Evolutionary conservation across 495 filamentous ascomycete genomes (phyloP).

Genomic region (Hypoxylon fuscum): DNA sequence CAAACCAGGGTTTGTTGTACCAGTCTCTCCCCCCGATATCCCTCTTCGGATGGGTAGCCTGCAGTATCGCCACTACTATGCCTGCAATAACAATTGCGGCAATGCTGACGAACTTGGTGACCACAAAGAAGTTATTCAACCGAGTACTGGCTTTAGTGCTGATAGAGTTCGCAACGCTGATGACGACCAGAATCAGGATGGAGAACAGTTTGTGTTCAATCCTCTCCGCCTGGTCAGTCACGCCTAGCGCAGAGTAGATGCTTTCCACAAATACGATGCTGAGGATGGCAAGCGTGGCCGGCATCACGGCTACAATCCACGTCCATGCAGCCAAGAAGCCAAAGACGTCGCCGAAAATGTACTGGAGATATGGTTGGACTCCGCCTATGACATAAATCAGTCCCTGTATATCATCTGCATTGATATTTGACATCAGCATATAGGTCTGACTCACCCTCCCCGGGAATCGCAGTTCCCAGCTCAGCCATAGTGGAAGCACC

Average conservation of each 20-base stretch:
- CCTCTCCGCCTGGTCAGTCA: constrained; percentile 51
- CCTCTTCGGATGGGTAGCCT: constrained; percentile 41
- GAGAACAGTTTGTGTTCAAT: constrained; percentile 60
- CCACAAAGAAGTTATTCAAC: constrained; percentile 64
- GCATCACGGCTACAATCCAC: constrained; percentile 67
- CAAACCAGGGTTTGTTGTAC: constrained; percentile 62
- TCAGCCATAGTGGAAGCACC: constrained; percentile 64
- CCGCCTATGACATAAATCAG: constrained; percentile 46
- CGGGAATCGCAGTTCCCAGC: constrained; percentile 63
- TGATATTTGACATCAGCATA: not conserved
- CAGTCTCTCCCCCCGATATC: constrained; percentile 60
- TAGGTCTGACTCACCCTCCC: constrained; percentile 46
- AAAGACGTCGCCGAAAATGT: constrained; percentile 64
- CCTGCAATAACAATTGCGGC: constrained; percentile 58
- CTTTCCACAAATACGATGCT: constrained; percentile 68
- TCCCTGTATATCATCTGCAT: not conserved
- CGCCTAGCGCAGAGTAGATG: constrained; percentile 58
- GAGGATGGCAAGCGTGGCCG: constrained; percentile 64
- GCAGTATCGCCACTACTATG: constrained; percentile 53
- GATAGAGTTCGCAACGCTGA: constrained; percentile 63
- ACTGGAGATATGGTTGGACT: constrained; percentile 63
- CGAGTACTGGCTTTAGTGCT: constrained; percentile 64
- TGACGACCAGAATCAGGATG: constrained; percentile 52
- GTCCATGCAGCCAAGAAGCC: constrained; percentile 66
- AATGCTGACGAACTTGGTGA: constrained; percentile 60